Percentiles rank a stretch among this genome's conserved stretches.
Evolutionary conservation across 192 early-diverging fungal genomes (phyloP).

Genomic region (Coemansia aciculifera): DNA sequence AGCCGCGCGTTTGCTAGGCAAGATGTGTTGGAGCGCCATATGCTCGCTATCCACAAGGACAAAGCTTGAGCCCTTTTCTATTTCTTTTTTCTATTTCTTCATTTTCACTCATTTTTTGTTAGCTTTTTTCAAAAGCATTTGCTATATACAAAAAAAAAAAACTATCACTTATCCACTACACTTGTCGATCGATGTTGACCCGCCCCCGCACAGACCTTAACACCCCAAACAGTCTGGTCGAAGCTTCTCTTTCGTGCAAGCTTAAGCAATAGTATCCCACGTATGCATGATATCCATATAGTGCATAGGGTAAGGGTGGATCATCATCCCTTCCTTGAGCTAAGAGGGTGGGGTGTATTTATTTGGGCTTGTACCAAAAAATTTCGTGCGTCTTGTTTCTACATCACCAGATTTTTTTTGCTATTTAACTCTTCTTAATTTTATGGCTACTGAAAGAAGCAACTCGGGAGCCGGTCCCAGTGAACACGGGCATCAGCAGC

Average conservation of each 20-base stretch:
- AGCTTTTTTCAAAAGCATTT: neutral
- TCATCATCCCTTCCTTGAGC: neutral
- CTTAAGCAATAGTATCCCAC: neutral
- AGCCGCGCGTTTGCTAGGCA: conserved; percentile 55
- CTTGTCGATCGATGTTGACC: too few relatives aligned
- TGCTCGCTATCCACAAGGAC: conserved; percentile 38
- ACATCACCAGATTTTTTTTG: neutral
- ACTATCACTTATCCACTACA: neutral
- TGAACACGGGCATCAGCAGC: neutral
- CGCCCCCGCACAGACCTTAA: too few relatives aligned
- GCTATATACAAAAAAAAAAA: conserved; percentile 17
- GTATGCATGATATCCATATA: neutral
- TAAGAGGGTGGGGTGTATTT: neutral
- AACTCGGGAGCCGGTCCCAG: neutral
- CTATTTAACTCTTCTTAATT: neutral
- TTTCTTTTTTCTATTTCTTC: conserved; percentile 6
- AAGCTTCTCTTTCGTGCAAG: neutral
- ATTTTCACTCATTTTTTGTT: neutral
- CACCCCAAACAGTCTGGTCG: neutral
- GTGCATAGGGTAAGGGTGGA: neutral
- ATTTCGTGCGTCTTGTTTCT: neutral
- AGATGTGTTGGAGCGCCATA: conserved; percentile 59
- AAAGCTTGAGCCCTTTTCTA: neutral
- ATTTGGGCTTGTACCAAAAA: neutral
- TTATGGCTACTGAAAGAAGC: neutral